Evolutionary conservation across 2,329 filamentous ascomycete species (phyloP).

Genomic region (Exophiala alcalophila): DNA sequence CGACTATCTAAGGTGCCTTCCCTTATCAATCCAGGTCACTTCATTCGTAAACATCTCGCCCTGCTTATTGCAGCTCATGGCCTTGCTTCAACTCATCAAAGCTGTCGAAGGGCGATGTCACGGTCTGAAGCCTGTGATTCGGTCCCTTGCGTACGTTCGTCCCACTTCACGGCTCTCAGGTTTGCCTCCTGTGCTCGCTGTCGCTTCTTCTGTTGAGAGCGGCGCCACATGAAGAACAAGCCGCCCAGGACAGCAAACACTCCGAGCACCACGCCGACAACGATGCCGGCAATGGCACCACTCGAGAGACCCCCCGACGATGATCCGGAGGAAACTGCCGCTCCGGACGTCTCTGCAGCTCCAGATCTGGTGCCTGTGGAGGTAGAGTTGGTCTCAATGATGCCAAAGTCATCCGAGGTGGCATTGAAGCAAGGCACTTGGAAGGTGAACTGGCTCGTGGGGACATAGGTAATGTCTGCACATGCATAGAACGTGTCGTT

Average conservation of each 20-base stretch:
- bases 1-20: too few relatives aligned
- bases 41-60: background rate
- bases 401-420: constrained; percentile 37
- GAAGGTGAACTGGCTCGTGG: constrained; percentile 39
- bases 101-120: too few relatives aligned
- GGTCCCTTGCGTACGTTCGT: constrained; percentile 8
- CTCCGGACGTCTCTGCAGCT: constrained; percentile 30
- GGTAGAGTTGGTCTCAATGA: constrained; percentile 21
- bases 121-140: too few relatives aligned
- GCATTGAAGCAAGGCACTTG: constrained; percentile 50
- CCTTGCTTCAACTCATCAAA: constrained; percentile 23
- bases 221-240: constrained; percentile 20
- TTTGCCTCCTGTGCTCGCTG: constrained; percentile 20
- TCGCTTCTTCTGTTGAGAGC: constrained; percentile 19
- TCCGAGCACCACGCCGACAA: constrained; percentile 27
- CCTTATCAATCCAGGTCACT: too few relatives aligned
- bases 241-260: constrained; percentile 11
- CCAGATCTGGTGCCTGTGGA: constrained; percentile 16
- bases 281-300: constrained; percentile 46
- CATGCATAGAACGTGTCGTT: constrained; percentile 49
- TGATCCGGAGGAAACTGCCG: constrained; percentile 25
- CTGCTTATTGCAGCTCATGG: background rate
- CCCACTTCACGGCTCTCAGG: constrained; percentile 23
- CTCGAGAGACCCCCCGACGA: constrained; percentile 36
- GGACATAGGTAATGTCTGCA: constrained; percentile 47